phyloP scores from a whole-genome alignment of 164 flowering plant genomes.

The Chloranthus sessilifolius region DNA sequence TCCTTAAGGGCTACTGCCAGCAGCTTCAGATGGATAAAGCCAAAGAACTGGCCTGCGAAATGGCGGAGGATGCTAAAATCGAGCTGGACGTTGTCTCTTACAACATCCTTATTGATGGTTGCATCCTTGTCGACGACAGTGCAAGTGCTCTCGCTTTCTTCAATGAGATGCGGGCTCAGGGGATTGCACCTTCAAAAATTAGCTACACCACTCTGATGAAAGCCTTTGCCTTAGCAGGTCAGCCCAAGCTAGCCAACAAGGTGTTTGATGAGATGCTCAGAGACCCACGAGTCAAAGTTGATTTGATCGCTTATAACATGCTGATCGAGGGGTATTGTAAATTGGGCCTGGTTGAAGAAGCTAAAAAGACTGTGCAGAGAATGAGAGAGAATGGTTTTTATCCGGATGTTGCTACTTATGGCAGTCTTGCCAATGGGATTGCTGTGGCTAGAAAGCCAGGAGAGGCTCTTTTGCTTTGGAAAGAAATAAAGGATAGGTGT shows the following conservation, averaged over 20 bases:
- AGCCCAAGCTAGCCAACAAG: constrained; percentile 75
- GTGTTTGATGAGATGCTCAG: constrained; percentile 85
- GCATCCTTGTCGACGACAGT: constrained; percentile 75
- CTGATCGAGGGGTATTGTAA: constrained; percentile 82
- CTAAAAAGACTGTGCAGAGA: constrained; percentile 50
- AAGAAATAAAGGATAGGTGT: constrained; percentile 77
- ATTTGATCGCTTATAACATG: constrained; percentile 91
- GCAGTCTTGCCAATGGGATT: constrained; percentile 85
- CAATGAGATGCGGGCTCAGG: constrained; percentile 81
- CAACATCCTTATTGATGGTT: constrained; percentile 83
- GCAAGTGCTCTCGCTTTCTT: constrained; percentile 78
- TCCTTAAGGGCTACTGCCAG: constrained; percentile 91
- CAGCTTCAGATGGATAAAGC: constrained; percentile 73
- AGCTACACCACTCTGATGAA: constrained; percentile 98
- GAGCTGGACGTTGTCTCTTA: constrained; percentile 92
- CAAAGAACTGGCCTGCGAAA: constrained; percentile 61
- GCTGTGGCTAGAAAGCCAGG: constrained; percentile 88
- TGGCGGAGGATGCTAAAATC: constrained; percentile 51
- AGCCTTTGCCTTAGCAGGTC: constrained; percentile 76
- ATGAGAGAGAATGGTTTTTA: constrained; percentile 69
- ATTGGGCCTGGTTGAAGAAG: constrained; percentile 69
- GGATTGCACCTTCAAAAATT: constrained; percentile 82
- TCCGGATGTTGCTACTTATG: constrained; percentile 82
- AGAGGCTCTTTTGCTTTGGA: constrained; percentile 92
- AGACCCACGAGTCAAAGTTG: constrained; percentile 83